Evolutionary conservation across 768 basidiomycete genomes (phyloP).

Genomic region (Pisolithus marmoratus): DNA sequence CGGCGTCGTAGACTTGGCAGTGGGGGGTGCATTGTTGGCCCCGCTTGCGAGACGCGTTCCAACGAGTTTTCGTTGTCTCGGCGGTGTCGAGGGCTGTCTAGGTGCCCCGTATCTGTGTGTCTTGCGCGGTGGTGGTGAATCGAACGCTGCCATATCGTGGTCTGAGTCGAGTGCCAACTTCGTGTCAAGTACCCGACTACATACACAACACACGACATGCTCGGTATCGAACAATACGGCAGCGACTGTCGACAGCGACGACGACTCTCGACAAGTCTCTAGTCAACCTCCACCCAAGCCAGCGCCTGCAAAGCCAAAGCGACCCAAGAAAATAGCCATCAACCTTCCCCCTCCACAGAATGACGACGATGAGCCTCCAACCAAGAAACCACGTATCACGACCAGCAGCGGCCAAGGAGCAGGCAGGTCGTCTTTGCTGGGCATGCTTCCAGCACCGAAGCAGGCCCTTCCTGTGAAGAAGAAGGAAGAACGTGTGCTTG

Average conservation of each 20-base stretch:
- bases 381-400: slow-evolving; percentile 53
- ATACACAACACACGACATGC: slow-evolving; percentile 51
- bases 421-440: slow-evolving; percentile 58
- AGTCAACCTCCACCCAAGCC: slow-evolving; percentile 13
- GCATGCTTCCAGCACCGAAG: slow-evolving; percentile 75
- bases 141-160: slow-evolving; percentile 44
- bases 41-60: slow-evolving; percentile 15
- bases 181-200: not conserved
- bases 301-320: slow-evolving; percentile 35
- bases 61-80: slow-evolving; percentile 22
- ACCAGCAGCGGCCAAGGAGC: slow-evolving; percentile 34
- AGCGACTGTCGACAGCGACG: slow-evolving; percentile 62
- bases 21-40: not conserved
- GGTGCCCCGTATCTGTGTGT: slow-evolving; percentile 31
- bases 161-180: no score
- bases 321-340: slow-evolving; percentile 39
- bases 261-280: slow-evolving; percentile 24
- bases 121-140: slow-evolving; percentile 55
- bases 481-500: slow-evolving; percentile 51
- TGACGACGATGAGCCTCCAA: slow-evolving; percentile 46
- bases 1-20: slow-evolving; percentile 8
- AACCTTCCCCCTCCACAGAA: slow-evolving; percentile 26
- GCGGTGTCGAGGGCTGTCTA: slow-evolving; percentile 20
- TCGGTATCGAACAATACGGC: slow-evolving; percentile 73
- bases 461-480: slow-evolving; percentile 37